Conservation (phyloP, 2,329 filamentous ascomycete genomes). For the Colletotrichum tabaci region DNA sequence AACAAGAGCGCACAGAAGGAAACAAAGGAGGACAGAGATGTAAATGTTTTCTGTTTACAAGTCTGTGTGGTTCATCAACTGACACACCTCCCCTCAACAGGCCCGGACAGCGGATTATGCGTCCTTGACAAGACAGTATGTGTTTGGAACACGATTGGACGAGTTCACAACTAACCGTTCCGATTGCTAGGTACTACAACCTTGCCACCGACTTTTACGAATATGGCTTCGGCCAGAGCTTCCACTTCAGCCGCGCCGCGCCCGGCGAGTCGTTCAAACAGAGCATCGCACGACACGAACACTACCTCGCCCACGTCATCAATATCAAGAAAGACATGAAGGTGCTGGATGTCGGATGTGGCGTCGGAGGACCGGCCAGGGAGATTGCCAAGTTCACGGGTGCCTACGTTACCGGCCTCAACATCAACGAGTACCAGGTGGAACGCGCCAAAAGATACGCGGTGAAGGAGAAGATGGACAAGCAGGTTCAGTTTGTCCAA, state of each 20-base stretch:
- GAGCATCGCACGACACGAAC: conserved; percentile 95
- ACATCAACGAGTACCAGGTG: conserved; percentile 99
- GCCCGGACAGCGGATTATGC: conserved; percentile 90
- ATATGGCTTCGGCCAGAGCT: conserved; percentile 95
- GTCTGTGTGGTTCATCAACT: neutral
- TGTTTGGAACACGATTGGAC: conserved; percentile 42
- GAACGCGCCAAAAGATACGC: conserved; percentile 92
- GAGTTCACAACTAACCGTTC: neutral
- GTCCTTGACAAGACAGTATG: conserved; percentile 91
- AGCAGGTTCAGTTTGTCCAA: conserved; percentile 90
- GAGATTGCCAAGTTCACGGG: conserved; percentile 98
- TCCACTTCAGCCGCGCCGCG: conserved; percentile 97
- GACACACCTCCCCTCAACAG: conserved; percentile 56
- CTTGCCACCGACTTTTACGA: conserved; percentile 97
- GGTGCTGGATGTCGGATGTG: conserved; percentile 96
- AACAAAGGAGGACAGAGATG: conserved; percentile 86
- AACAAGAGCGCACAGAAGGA: conserved; percentile 84
- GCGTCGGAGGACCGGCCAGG: conserved; percentile 93
- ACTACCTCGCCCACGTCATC: conserved; percentile 94
- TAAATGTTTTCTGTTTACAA: conserved; percentile 55
- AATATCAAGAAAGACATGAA: conserved; percentile 88
- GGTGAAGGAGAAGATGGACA: conserved; percentile 81
- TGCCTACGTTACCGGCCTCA: conserved; percentile 89
- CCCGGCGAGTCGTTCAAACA: conserved; percentile 89
- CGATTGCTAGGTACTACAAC: conserved; percentile 84